phyloP scores from a whole-genome alignment of 1,284 basidiomycete species.

The Phaffia rhodozyma region DNA sequence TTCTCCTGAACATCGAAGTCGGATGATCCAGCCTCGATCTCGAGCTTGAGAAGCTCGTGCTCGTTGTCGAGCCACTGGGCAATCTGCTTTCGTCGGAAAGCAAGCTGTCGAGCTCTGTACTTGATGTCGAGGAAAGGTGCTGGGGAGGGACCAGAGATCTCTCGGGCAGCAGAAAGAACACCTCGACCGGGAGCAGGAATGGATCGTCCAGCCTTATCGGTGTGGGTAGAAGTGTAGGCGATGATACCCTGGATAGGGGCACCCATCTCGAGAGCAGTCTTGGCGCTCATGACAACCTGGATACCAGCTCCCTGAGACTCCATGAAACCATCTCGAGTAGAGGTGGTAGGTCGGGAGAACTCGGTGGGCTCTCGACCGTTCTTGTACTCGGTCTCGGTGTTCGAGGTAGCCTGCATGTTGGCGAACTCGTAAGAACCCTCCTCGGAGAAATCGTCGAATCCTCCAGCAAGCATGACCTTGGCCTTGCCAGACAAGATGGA shows the following conservation, averaged over 20 bases:
- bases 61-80: conserved; percentile 87
- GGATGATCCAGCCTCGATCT: conserved; percentile 47
- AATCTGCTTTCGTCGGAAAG: conserved; percentile 86
- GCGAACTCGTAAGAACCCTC: conserved; percentile 95
- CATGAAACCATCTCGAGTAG: conserved; percentile 94
- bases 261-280: conserved; percentile 88
- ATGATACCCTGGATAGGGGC: conserved; percentile 85
- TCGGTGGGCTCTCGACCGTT: conserved; percentile 98
- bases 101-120: conserved; percentile 79
- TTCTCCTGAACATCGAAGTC: conserved; percentile 55
- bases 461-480: conserved; percentile 98
- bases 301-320: conserved; percentile 94
- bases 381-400: conserved; percentile 89
- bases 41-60: conserved; percentile 64
- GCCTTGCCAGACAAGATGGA: conserved; percentile 89
- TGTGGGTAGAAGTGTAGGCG: conserved; percentile 93
- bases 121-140: conserved; percentile 64
- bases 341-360: conserved; percentile 95
- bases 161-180: conserved; percentile 70
- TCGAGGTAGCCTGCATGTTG: conserved; percentile 99
- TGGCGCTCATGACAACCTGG: conserved; percentile 91
- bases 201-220: conserved; percentile 89
- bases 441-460: conserved; percentile 94
- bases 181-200: conserved; percentile 88
- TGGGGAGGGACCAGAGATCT: conserved; percentile 58